These are phyloP conservation scores for Talaromyces sp. DNA, from an alignment of 2,329 filamentous ascomycete species.

Conservation along the genomic window DNA sequence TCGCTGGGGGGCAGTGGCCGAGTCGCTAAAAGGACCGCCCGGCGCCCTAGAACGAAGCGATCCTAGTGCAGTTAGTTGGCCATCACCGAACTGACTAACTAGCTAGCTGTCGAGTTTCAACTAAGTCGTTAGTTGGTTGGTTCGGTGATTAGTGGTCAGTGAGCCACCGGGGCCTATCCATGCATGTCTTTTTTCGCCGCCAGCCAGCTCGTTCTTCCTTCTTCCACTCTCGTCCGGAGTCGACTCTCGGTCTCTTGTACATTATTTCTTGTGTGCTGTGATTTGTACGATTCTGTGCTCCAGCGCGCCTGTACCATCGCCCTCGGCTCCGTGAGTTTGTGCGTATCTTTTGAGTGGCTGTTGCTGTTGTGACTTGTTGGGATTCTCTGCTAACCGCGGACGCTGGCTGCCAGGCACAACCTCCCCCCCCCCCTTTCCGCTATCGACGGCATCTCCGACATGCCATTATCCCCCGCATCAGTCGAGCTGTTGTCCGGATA, in stretches of 20 bases:
- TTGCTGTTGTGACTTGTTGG: background rate
- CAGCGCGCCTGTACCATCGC: background rate
- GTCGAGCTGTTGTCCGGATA: background rate
- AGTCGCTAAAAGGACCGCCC: background rate
- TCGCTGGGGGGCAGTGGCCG: background rate
- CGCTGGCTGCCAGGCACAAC: background rate
- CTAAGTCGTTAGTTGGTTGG: background rate
- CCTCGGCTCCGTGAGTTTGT: background rate
- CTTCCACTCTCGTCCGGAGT: background rate
- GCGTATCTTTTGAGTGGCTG: background rate
- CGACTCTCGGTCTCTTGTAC: background rate
- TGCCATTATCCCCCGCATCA: background rate
- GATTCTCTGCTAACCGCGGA: background rate
- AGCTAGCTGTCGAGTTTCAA: background rate
- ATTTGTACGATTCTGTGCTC: background rate
- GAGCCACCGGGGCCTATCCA: background rate
- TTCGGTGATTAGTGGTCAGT: background rate
- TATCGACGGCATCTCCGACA: background rate
- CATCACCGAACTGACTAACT: background rate
- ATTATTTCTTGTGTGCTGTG: background rate
- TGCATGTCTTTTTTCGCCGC: background rate
- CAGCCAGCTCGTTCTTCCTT: background rate
- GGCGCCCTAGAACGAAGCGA: background rate
- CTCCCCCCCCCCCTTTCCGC: background rate
- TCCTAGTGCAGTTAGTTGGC: background rate